phyloP scores from a whole-genome alignment of 768 basidiomycete species.

The Auricularia sp. region DNA sequence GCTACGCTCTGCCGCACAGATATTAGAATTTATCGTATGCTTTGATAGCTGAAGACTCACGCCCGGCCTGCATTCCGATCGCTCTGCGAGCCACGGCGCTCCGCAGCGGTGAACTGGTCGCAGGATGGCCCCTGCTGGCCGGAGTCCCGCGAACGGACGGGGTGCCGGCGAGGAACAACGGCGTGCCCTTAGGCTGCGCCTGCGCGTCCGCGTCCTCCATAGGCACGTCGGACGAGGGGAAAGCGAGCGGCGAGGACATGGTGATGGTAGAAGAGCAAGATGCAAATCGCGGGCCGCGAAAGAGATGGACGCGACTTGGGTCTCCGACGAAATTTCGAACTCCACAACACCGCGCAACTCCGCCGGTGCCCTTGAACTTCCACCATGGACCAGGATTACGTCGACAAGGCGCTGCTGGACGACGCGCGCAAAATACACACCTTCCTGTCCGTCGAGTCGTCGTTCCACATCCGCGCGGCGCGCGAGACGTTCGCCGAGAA shows the following conservation, averaged over 20 bases:
- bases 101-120: conserved; percentile 38
- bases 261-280: not conserved
- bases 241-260: conserved; percentile 47
- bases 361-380: no score
- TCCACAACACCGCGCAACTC: no score
- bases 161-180: conserved; percentile 45
- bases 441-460: not conserved
- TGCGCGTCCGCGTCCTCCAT: conserved; percentile 32
- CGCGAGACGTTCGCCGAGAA: not conserved
- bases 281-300: not conserved
- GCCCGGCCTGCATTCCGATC: conserved; percentile 39
- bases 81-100: conserved; percentile 39
- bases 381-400: not conserved
- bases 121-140: conserved; percentile 22
- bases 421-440: not conserved
- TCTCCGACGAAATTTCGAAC: not conserved
- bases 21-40: conserved; percentile 3
- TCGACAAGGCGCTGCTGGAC: not conserved
- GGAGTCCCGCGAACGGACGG: conserved; percentile 46
- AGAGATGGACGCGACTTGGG: not conserved
- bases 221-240: conserved; percentile 53
- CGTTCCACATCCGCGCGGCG: not conserved
- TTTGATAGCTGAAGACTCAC: not conserved
- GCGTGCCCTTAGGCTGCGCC: conserved; percentile 34
- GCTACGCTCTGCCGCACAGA: conserved; percentile 31